Conservation (phyloP, 306 rosid species). For the Argentina anserina region DNA sequence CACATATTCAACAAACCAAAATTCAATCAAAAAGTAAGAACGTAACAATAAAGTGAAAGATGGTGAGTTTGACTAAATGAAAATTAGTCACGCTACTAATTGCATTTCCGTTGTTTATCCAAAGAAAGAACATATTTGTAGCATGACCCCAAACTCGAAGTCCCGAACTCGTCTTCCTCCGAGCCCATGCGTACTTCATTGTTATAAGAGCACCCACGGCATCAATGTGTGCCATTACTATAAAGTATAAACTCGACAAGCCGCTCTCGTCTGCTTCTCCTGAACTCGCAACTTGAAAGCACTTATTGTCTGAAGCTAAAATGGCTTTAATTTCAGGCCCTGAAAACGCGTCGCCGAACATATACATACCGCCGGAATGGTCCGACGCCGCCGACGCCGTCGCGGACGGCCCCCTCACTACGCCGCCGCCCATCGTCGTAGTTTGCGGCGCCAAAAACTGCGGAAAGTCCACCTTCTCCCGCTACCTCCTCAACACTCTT, state of each 20-base stretch:
- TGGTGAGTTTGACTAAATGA: no score
- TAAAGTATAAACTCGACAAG: neutral
- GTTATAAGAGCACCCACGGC: neutral
- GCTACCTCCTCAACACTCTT: constrained; percentile 67
- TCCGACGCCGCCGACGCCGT: constrained; percentile 59
- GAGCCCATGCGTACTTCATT: neutral
- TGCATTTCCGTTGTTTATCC: no score
- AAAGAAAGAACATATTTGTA: no score
- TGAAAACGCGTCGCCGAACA: constrained; percentile 40
- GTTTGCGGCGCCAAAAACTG: constrained; percentile 82
- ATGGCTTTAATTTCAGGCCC: constrained; percentile 37
- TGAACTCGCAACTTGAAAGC: neutral
- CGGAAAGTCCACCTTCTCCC: constrained; percentile 89
- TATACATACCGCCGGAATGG: constrained; percentile 68
- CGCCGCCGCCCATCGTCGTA: constrained; percentile 53
- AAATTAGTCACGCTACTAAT: no score
- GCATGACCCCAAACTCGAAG: no score
- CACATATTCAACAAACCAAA: no score
- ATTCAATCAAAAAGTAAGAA: no score
- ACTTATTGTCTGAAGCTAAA: neutral
- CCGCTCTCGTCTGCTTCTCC: neutral
- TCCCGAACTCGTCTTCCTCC: no score
- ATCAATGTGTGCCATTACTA: neutral
- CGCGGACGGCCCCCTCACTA: constrained; percentile 31
- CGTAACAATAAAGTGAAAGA: no score